These are phyloP conservation scores for Rosa rugosa DNA, from an alignment of 306 rosid species.

Conservation along the genomic window DNA sequence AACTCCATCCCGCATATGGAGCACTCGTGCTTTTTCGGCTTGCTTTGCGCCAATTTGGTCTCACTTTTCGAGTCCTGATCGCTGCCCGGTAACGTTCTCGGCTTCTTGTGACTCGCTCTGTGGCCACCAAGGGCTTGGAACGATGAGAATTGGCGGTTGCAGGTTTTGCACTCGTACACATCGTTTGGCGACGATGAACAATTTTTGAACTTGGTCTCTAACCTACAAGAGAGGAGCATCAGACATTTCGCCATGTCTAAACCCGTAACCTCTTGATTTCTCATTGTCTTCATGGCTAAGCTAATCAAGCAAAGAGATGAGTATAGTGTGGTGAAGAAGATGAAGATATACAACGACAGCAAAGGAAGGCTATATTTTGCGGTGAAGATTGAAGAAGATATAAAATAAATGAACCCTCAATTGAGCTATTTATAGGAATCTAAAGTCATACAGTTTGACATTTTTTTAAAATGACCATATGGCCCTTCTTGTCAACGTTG, in stretches of 20 bases:
- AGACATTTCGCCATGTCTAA: constrained; percentile 38
- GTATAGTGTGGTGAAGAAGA: background rate
- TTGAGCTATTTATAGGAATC: background rate
- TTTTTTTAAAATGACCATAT: background rate
- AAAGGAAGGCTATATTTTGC: background rate
- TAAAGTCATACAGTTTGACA: background rate
- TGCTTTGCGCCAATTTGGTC: constrained; percentile 12
- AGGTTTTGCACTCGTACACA: constrained; percentile 64
- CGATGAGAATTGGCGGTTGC: constrained; percentile 66
- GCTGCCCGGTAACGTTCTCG: background rate
- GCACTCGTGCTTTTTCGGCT: constrained; percentile 58
- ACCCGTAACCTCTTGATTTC: constrained; percentile 24
- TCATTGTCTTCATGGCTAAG: constrained; percentile 48
- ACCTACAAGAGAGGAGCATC: constrained; percentile 38
- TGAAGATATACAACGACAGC: background rate
- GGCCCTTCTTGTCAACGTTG: background rate
- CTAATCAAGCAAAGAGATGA: background rate
- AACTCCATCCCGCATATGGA: constrained; percentile 64
- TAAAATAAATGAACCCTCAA: background rate
- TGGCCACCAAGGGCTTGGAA: constrained; percentile 95
- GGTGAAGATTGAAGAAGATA: background rate
- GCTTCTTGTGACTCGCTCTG: constrained; percentile 77
- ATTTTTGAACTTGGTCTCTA: constrained; percentile 7
- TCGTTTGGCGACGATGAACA: constrained; percentile 1
- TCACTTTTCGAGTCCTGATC: constrained; percentile 12